phyloP scores from a whole-genome alignment of 2,329 filamentous ascomycete genomes.

The Parafenestella ontariensis region DNA sequence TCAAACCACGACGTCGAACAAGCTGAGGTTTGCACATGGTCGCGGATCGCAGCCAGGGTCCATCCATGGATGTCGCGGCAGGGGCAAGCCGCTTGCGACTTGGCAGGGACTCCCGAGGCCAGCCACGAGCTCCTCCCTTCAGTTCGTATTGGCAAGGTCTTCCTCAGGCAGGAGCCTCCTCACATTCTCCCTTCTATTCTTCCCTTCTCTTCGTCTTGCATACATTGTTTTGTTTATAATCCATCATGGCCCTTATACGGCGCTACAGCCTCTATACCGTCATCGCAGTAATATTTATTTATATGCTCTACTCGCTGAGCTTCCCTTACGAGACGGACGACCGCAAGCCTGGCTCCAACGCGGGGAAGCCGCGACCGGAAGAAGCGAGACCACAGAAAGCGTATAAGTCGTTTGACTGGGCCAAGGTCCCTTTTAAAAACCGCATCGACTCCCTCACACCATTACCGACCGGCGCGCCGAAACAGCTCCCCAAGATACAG shows the following conservation, averaged over 20 bases:
- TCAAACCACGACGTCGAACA: not conserved
- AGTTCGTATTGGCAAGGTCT: constrained; percentile 6
- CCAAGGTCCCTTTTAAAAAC: constrained; percentile 49
- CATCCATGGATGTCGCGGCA: not conserved
- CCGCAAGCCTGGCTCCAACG: not conserved
- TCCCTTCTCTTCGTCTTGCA: constrained; percentile 3
- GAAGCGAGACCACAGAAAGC: constrained; percentile 12
- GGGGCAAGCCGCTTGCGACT: constrained; percentile 8
- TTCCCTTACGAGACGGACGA: constrained; percentile 34
- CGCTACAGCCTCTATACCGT: constrained; percentile 47
- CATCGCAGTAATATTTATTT: constrained; percentile 44
- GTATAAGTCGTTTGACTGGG: constrained; percentile 48
- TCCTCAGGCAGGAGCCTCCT: constrained; percentile 2
- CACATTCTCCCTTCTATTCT: not conserved
- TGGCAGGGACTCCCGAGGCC: constrained; percentile 10
- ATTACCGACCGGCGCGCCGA: constrained; percentile 49
- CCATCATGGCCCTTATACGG: constrained; percentile 48
- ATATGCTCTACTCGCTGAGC: constrained; percentile 48
- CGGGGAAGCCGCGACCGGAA: constrained; percentile 13
- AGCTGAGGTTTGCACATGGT: not conserved
- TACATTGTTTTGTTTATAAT: constrained; percentile 21
- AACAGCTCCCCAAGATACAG: constrained; percentile 53
- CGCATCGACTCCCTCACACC: constrained; percentile 46
- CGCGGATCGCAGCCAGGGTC: constrained; percentile 5
- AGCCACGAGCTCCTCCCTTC: constrained; percentile 1